Conservation (phyloP, 108 stramenopile species). For the Seminavis robusta region DNA sequence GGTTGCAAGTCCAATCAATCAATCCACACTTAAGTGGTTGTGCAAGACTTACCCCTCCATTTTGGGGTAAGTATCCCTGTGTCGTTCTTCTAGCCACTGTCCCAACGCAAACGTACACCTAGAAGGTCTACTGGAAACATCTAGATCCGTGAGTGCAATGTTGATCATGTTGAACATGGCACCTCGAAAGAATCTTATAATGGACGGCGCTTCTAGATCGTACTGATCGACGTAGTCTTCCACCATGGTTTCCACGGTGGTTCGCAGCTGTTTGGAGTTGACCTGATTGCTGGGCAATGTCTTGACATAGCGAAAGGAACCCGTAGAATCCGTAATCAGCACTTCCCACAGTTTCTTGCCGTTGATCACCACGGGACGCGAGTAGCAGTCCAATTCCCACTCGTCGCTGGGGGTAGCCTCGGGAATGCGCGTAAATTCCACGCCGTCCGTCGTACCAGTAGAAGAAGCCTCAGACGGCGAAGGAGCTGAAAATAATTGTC, state of each 20-base stretch:
- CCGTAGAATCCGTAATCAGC: slow-evolving; percentile 86
- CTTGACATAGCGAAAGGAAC: slow-evolving; percentile 64
- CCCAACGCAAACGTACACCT: slow-evolving; percentile 90
- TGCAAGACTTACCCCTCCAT: slow-evolving; percentile 71
- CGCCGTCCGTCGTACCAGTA: too few relatives aligned
- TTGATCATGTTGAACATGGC: slow-evolving; percentile 98
- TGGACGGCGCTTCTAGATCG: slow-evolving; percentile 67
- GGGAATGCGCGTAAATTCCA: too few relatives aligned
- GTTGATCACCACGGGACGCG: slow-evolving; percentile 79
- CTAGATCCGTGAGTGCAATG: slow-evolving; percentile 77
- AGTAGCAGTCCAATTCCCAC: slow-evolving; percentile 92
- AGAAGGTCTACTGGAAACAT: slow-evolving; percentile 78
- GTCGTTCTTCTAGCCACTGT: slow-evolving; percentile 90
- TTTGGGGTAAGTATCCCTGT: slow-evolving; percentile 76
- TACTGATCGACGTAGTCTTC: slow-evolving; percentile 65
- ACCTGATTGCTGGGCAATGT: slow-evolving; percentile 80
- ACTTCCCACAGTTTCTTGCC: slow-evolving; percentile 96
- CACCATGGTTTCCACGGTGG: slow-evolving; percentile 80
- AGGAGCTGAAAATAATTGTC: too few relatives aligned
- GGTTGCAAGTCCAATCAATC: background rate
- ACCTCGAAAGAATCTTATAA: slow-evolving; percentile 93
- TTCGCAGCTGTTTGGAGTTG: slow-evolving; percentile 87
- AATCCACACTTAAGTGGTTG: background rate
- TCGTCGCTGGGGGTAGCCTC: slow-evolving; percentile 49
- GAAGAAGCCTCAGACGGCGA: too few relatives aligned